Evolutionary conservation across 805 yeast genomes (phyloP), one percentile per base, ranked within the genome.

Genomic region (Hemisphaericaspora nanyangensis): DNA sequence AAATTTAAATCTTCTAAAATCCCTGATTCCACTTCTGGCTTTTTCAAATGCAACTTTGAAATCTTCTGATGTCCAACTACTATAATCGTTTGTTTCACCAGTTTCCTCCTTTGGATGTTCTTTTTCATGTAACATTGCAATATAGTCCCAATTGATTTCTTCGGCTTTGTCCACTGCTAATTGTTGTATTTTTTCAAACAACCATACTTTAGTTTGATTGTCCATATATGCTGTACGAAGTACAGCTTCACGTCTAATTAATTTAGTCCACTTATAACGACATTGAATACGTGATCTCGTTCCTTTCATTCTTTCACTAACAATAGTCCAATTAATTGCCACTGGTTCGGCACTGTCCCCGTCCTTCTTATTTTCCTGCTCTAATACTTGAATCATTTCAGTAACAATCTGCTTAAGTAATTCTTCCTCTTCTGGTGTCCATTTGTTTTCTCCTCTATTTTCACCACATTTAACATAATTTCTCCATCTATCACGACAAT

Each of bases 401-500:
- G 48, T 44, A 6, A 55, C 54, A 11, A 58, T 49, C 31, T 53
- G 43, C 17, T 72, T 72, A 44, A 90, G 65, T 37, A 65, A 60
- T 15, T 65, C 70, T 56, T 90, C 97, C 53, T 87, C 96, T 26
- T 75, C 79, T 1, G 60, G 55, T 0, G 82, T 67, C 98, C 98
- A 90, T 56, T 84, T 86, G 58, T 85, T 85, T 35, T 77, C 74
- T 7, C 80, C 78, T 47, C 97, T 71, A 39, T 77, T 77, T 13
- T 70, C 70, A 17, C 97, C 97, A 66, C 97, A 91, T 60, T 90
- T 90, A 46, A 90, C 85, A 56, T 90, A 91, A 58, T 91, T 91
- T 60, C 98, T 74, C 95, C 95, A 91, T 51, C 98, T 73, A 59
- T 91, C 98, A 50, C 98, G 75, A 60, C 97, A 90, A 63, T 91